Evolutionary conservation across 139 green algal genomes (phyloP).

Genomic region (Coelastrella sp.): DNA sequence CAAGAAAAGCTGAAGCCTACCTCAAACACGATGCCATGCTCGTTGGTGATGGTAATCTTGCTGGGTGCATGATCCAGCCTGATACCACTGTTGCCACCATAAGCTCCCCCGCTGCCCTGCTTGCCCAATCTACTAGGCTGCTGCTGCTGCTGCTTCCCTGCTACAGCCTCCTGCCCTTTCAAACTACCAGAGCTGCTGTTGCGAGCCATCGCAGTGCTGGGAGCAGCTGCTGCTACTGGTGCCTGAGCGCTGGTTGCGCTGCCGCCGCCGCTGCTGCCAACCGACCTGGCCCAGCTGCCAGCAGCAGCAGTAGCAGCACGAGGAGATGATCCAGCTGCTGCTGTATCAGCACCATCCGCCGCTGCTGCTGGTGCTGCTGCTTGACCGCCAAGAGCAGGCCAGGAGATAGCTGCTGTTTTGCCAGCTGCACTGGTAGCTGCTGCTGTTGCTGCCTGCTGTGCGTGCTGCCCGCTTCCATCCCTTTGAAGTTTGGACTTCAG

Average conservation of each 20-base stretch:
- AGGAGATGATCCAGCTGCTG: conserved; percentile 6
- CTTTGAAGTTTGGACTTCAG: conserved; percentile 41
- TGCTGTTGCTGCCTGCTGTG: not conserved
- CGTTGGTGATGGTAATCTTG: conserved; percentile 41
- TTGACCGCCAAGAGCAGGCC: conserved; percentile 2
- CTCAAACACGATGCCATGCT: conserved; percentile 39
- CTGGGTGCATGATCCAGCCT: conserved; percentile 6
- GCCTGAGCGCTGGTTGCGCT: not conserved
- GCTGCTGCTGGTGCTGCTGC: not conserved
- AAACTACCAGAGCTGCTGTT: conserved; percentile 40
- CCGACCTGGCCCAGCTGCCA: conserved; percentile 21
- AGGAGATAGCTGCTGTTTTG: conserved; percentile 4
- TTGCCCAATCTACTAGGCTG: not conserved
- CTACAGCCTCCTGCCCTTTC: conserved; percentile 22
- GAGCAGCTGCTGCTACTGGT: conserved; percentile 4
- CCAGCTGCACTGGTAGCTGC: not conserved
- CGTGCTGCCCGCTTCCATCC: conserved; percentile 40
- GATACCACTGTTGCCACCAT: conserved; percentile 28
- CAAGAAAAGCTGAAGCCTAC: not conserved
- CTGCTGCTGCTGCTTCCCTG: conserved; percentile 22
- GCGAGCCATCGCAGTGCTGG: not conserved
- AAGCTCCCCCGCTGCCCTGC: not conserved
- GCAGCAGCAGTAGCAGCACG: conserved; percentile 8
- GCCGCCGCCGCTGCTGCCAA: not conserved
- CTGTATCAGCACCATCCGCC: not conserved